These are phyloP conservation scores for Phaffomyces thermotolerans DNA, from an alignment of 805 yeast species.

Conservation along the genomic window DNA sequence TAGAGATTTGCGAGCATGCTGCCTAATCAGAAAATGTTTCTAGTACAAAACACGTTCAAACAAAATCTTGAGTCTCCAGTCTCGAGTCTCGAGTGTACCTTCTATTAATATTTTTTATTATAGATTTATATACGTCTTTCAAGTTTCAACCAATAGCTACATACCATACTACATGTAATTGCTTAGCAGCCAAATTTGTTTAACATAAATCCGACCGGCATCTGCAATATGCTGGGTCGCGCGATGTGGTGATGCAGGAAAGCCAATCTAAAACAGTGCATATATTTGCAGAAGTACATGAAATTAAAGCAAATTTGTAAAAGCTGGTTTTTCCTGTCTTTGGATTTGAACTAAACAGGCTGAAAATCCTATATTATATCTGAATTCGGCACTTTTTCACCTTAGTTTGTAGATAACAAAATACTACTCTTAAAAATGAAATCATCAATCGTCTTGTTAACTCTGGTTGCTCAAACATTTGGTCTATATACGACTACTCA, in stretches of 20 bases:
- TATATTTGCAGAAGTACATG: background rate
- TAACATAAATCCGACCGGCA: no score
- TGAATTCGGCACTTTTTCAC: constrained; percentile 3
- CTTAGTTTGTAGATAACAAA: background rate
- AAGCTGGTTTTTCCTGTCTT: background rate
- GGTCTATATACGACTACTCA: constrained; percentile 18
- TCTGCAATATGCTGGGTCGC: no score
- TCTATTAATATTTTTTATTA: no score
- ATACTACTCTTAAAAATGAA: constrained; percentile 1
- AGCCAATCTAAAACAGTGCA: background rate
- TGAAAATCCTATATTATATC: constrained; percentile 2
- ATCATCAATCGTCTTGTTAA: constrained; percentile 7
- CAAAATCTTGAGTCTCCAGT: no score
- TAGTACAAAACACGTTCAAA: no score
- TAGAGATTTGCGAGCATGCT: no score
- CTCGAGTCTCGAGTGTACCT: no score
- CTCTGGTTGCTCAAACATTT: constrained; percentile 10
- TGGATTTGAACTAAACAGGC: background rate
- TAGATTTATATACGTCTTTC: no score
- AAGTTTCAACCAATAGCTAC: no score
- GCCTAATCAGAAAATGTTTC: no score
- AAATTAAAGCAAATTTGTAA: background rate
- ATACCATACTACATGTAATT: no score
- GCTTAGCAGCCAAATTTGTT: no score
- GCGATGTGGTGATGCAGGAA: background rate